Evolutionary conservation across 2,329 filamentous ascomycete genomes (phyloP), one percentile per base, ranked within the genome.

Genomic region (Metarhizium brunneum): DNA sequence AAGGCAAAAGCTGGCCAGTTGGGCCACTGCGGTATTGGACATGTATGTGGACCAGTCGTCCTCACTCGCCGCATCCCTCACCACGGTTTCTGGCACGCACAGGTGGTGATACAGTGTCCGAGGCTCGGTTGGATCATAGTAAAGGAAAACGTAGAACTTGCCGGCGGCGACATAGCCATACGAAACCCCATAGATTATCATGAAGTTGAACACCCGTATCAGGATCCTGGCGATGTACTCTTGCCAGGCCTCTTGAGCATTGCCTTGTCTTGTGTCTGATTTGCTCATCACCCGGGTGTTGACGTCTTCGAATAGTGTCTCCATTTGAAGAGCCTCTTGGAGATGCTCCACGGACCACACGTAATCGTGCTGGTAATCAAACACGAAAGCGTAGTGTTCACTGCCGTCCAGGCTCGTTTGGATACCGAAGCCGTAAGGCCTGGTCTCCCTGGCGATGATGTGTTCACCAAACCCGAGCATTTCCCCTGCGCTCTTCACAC

Each of bases 161-260:
- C 64, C 63, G 36, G 62, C 61, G 56, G 60, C 53, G 8, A 68
- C 35, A 55, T 64, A 62, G 57, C 63, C 60, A 52, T 65, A 68
- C 50, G 58, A 53, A 36, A 66, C 50, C 42, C 54, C 59, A 43
- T 53, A 54, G 35, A 18, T 3, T 16, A 64, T 40, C 60, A 64
- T 64, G n/a, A 60, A 60, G 50, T 64, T 47, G 35, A 60, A 64
- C 30, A 60, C 56, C 49, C 63, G 57, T 51, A 58, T 59, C 38
- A 63, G 53, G 20, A 56, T 58, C 58, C 61, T 62, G 50, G 61
- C 61, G 55, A 62, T 52, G 35, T 35, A 40, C 42, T 25, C 55
- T 25, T 25, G 25, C 25, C 25, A 25, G 50, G 61, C 60, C 13
- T 57, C 13, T 42, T 48, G 49, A 53, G 10, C 11, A 6, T 43